phyloP scores from a whole-genome alignment of 2,329 filamentous ascomycete species.

The Phialemoniopsis sp. region DNA sequence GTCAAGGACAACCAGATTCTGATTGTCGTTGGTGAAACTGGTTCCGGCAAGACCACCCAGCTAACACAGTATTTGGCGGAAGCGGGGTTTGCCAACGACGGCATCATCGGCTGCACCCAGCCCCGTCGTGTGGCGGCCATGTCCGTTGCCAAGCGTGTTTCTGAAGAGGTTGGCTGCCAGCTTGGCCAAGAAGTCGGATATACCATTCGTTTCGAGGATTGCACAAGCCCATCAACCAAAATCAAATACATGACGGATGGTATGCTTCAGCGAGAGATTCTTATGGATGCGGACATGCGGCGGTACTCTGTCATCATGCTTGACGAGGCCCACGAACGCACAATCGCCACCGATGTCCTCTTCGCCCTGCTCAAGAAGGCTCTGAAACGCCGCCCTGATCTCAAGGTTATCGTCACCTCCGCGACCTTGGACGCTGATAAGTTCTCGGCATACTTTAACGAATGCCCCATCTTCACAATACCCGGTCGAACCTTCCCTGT shows the following conservation, averaged over 20 bases:
- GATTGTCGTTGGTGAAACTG: slow-evolving; percentile 96
- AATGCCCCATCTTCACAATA: slow-evolving; percentile 94
- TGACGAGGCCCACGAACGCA: slow-evolving; percentile 96
- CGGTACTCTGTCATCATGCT: slow-evolving; percentile 97
- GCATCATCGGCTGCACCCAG: slow-evolving; percentile 94
- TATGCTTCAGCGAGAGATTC: slow-evolving; percentile 93
- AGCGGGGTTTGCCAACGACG: slow-evolving; percentile 79
- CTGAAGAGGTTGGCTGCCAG: slow-evolving; percentile 89
- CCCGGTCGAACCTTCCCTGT: slow-evolving; percentile 94
- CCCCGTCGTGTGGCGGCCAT: slow-evolving; percentile 96
- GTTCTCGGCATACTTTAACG: slow-evolving; percentile 93
- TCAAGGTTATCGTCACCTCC: slow-evolving; percentile 95
- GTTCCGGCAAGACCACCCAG: slow-evolving; percentile 96
- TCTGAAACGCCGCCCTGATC: slow-evolving; percentile 74
- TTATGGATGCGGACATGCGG: slow-evolving; percentile 83
- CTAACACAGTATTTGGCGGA: slow-evolving; percentile 94
- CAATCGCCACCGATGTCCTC: slow-evolving; percentile 90
- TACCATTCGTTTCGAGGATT: slow-evolving; percentile 96
- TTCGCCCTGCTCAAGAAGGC: slow-evolving; percentile 95
- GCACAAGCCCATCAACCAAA: slow-evolving; percentile 78
- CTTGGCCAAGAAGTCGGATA: slow-evolving; percentile 94
- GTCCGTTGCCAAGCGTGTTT: slow-evolving; percentile 94
- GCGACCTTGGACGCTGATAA: slow-evolving; percentile 96
- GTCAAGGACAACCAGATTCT: slow-evolving; percentile 84
- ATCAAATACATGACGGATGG: slow-evolving; percentile 99